These are phyloP conservation scores for Penicillium canariense DNA, from an alignment of 495 filamentous ascomycete genomes.

Conservation along the genomic window DNA sequence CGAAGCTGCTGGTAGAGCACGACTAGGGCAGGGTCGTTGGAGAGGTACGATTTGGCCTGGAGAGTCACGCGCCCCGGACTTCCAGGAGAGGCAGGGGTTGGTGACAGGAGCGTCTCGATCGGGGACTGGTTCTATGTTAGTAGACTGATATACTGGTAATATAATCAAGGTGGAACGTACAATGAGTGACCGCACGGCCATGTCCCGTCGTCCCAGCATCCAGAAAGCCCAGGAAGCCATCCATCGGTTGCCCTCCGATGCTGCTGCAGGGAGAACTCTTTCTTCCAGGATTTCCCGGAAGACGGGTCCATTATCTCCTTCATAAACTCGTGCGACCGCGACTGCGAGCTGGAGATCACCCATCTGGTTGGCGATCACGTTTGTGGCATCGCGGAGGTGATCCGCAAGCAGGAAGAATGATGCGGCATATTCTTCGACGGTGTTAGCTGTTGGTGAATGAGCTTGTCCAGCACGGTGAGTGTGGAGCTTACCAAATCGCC, in stretches of 20 bases:
- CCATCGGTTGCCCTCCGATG: slow-evolving; percentile 85
- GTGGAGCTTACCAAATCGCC: slow-evolving; percentile 67
- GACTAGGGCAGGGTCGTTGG: slow-evolving; percentile 85
- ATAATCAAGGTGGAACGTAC: slow-evolving; percentile 22
- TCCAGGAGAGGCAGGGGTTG: slow-evolving; percentile 45
- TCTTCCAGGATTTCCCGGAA: slow-evolving; percentile 74
- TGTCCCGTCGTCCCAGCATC: slow-evolving; percentile 80
- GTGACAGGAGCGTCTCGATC: slow-evolving; percentile 63
- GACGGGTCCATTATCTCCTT: slow-evolving; percentile 78
- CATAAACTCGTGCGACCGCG: slow-evolving; percentile 82
- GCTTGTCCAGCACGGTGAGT: neutral
- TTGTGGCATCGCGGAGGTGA: slow-evolving; percentile 77
- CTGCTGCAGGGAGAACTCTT: slow-evolving; percentile 73
- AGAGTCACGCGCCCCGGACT: slow-evolving; percentile 48
- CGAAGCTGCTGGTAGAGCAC: slow-evolving; percentile 85
- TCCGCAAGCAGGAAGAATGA: slow-evolving; percentile 94
- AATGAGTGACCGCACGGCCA: slow-evolving; percentile 83
- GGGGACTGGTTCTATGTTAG: slow-evolving; percentile 57
- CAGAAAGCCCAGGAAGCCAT: slow-evolving; percentile 94
- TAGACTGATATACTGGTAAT: neutral
- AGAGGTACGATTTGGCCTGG: slow-evolving; percentile 73
- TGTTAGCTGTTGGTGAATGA: slow-evolving; percentile 2
- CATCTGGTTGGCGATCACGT: slow-evolving; percentile 79
- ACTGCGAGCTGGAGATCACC: slow-evolving; percentile 89
- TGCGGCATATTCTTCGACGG: slow-evolving; percentile 79